Percentiles rank a stretch among this genome's conserved stretches.
These are phyloP conservation scores for Crassisporium funariophilum DNA, from an alignment of 768 basidiomycete species.

Conservation along the genomic window DNA sequence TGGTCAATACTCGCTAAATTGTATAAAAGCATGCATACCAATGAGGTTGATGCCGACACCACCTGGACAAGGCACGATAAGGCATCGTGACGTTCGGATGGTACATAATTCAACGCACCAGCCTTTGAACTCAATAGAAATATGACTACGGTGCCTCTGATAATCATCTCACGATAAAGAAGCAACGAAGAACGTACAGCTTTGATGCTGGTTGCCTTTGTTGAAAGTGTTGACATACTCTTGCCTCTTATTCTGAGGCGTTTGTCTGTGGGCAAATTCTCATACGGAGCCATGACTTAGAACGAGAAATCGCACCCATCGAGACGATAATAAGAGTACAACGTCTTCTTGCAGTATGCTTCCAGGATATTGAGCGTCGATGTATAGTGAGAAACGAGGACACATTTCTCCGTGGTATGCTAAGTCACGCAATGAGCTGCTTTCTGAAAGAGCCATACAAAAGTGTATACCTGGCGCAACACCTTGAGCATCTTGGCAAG, in stretches of 20 bases:
- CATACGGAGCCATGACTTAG: background rate
- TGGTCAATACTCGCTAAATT: background rate
- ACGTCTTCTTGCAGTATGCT: constrained; percentile 73
- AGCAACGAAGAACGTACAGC: constrained; percentile 56
- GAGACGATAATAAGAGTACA: constrained; percentile 80
- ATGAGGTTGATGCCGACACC: constrained; percentile 94
- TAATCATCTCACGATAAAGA: background rate
- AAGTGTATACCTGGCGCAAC: constrained; percentile 53
- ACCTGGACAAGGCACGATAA: constrained; percentile 40
- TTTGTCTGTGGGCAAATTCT: constrained; percentile 50
- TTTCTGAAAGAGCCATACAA: background rate
- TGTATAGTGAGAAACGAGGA: constrained; percentile 96
- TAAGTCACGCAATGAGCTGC: constrained; percentile 28
- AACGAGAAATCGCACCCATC: constrained; percentile 65
- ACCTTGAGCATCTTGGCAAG: constrained; percentile 63
- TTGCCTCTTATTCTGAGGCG: constrained; percentile 75
- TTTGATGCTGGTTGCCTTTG: constrained; percentile 63
- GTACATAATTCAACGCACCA: too few relatives aligned
- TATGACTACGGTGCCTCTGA: constrained; percentile 52
- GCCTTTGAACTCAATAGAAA: constrained; percentile 95
- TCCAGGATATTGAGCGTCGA: constrained; percentile 92
- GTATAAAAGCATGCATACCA: constrained; percentile 41
- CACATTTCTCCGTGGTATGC: constrained; percentile 91
- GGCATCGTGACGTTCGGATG: background rate
- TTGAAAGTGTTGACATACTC: constrained; percentile 92